phyloP scores from a whole-genome alignment of 768 basidiomycete genomes.

The Infundibulicybe gibba region DNA sequence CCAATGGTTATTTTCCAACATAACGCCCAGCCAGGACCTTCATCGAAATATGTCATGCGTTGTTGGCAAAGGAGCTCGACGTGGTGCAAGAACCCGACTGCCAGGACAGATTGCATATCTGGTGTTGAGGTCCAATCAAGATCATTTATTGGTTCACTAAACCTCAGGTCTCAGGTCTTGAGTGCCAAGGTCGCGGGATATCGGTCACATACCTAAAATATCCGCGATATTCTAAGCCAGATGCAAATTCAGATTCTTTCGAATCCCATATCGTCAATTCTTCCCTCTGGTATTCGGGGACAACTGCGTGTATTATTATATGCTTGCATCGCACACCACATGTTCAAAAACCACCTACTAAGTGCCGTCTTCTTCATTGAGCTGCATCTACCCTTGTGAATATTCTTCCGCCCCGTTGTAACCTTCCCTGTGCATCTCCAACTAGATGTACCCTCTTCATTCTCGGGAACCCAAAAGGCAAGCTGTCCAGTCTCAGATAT shows the following conservation, averaged over 20 bases:
- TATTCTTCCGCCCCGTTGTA: conserved; percentile 60
- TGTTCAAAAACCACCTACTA: conserved; percentile 41
- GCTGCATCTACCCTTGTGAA: conserved; percentile 79
- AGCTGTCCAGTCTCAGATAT: conserved; percentile 74
- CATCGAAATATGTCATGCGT: conserved; percentile 87
- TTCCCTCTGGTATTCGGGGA: conserved; percentile 53
- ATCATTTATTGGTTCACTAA: conserved; percentile 65
- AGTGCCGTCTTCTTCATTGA: conserved; percentile 90
- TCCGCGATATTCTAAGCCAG: conserved; percentile 76
- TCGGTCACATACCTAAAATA: conserved; percentile 48
- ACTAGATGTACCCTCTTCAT: conserved; percentile 17
- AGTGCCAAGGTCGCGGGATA: neutral
- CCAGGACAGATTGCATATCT: conserved; percentile 85
- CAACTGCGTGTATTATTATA: conserved; percentile 40
- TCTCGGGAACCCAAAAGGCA: conserved; percentile 81
- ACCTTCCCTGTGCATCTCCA: conserved; percentile 78
- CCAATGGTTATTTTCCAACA: conserved; percentile 69
- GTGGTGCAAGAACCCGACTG: conserved; percentile 78
- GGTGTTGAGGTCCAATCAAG: conserved; percentile 94
- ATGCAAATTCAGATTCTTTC: conserved; percentile 88
- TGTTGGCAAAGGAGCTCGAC: conserved; percentile 91
- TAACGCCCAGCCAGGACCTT: conserved; percentile 74
- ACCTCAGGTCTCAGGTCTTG: neutral
- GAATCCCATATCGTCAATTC: conserved; percentile 98
- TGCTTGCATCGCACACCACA: neutral